Evolutionary conservation across 768 basidiomycete species (phyloP), one percentile per base, ranked within the genome.

Genomic region (Collybia sordida): DNA sequence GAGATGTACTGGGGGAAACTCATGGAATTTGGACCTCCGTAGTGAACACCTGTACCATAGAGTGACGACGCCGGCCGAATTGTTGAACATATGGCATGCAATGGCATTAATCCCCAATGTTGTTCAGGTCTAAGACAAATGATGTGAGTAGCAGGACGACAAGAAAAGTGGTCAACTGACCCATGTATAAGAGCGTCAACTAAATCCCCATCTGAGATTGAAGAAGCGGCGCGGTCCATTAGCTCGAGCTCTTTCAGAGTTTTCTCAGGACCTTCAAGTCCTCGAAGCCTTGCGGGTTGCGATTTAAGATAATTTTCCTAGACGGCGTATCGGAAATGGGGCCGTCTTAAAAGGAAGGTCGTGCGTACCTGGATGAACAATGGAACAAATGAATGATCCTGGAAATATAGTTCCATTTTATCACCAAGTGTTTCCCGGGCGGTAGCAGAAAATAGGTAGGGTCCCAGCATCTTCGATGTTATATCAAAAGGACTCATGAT

Each of bases 291-390:
- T 0, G 86, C 74, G 0, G 95, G 93, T 23, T 84, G 77, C 2
- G 87, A 85, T 67, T 93, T 96, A 47, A 94, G 67, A 65, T 98
- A 99, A 64, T 99, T 98, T 69, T 99, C 97, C 92, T 92, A n/a
- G 5, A 31, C 6, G 19, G 14, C 6, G 18, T 17, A 36, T 22
- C 24, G 24, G 9, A 15, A 19, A 15, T 34, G 18, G 14, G 8
- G 15, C 27, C 11, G 21, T 35, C 22, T 12, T 21, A n/a, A 1
- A 21, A 4, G 11, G 6, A 42, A 11, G 21, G 8, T 18, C 8
- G 9, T 22, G 48, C 31, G 15, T 6, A 92, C 93, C 78, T 97
- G 93, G 40, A 98, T 89, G 67, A 99, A 98, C 25, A 99, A 69
- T 0, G 97, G 97, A 42, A 98, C 81, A 58, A 98, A 93, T 1